Conservation (phyloP, 352 stramenopile species). For the Phytophthora rubi region DNA sequence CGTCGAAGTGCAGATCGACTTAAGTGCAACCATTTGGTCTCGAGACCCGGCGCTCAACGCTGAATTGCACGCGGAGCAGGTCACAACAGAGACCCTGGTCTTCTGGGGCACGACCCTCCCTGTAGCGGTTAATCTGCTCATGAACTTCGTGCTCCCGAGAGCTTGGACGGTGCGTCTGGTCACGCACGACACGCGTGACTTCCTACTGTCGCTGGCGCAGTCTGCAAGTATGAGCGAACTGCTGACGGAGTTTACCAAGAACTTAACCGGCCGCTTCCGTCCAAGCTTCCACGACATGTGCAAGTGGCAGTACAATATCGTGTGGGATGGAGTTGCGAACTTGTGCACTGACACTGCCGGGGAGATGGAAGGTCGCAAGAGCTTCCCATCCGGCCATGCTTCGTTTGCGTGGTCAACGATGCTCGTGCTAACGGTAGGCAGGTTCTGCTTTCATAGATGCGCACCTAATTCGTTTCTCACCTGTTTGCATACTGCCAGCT, state of each 20-base stretch:
- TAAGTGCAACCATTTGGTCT: slow-evolving; percentile 46
- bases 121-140: slow-evolving; percentile 54
- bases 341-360: slow-evolving; percentile 51
- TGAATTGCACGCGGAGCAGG: slow-evolving; percentile 49
- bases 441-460: neutral
- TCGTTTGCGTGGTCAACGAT: slow-evolving; percentile 79
- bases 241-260: slow-evolving; percentile 79
- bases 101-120: slow-evolving; percentile 39
- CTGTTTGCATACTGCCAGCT: slow-evolving; percentile 43
- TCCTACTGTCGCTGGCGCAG: slow-evolving; percentile 61
- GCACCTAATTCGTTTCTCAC: slow-evolving; percentile 1
- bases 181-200: slow-evolving; percentile 73
- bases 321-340: slow-evolving; percentile 73
- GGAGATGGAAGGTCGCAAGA: slow-evolving; percentile 72
- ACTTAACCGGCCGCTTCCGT: slow-evolving; percentile 68
- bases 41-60: slow-evolving; percentile 60
- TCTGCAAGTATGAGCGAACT: slow-evolving; percentile 56
- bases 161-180: slow-evolving; percentile 54
- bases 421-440: slow-evolving; percentile 66
- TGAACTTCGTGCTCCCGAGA: slow-evolving; percentile 60
- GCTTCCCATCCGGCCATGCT: slow-evolving; percentile 71
- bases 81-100: slow-evolving; percentile 55
- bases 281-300: slow-evolving; percentile 85
- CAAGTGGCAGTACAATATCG: slow-evolving; percentile 62
- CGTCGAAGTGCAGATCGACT: slow-evolving; percentile 51